phyloP scores from a whole-genome alignment of 495 filamentous ascomycete genomes.

The Annulohypoxylon maeteangense region DNA sequence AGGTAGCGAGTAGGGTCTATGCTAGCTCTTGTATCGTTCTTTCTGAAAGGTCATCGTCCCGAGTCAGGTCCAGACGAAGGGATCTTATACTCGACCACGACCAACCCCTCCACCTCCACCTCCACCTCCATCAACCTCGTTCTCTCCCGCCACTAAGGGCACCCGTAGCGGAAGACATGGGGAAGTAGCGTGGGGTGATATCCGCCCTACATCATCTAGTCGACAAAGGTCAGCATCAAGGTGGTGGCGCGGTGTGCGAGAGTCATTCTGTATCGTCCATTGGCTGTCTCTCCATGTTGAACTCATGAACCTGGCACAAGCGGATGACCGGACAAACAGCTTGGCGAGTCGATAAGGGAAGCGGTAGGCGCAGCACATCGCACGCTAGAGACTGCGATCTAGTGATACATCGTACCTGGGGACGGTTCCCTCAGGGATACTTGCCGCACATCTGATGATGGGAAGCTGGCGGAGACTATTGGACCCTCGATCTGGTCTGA shows the following conservation, averaged over 20 bases:
- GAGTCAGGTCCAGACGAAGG: conserved; percentile 21
- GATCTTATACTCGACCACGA: conserved; percentile 42
- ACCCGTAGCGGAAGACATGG: conserved; percentile 35
- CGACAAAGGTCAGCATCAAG: conserved; percentile 41
- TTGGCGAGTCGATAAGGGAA: conserved; percentile 47
- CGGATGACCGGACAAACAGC: conserved; percentile 42
- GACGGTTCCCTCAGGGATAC: conserved; percentile 46
- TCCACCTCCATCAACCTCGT: conserved; percentile 16
- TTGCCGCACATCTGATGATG: conserved; percentile 45
- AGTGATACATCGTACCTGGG: conserved; percentile 44
- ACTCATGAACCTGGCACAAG: conserved; percentile 40
- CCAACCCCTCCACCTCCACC: neutral
- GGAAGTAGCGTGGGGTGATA: conserved; percentile 44
- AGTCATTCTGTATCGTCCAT: conserved; percentile 41
- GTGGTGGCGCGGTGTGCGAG: conserved; percentile 40
- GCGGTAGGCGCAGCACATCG: conserved; percentile 41
- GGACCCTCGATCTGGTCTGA: conserved; percentile 43
- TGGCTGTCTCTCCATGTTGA: conserved; percentile 37
- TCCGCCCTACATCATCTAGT: conserved; percentile 43
- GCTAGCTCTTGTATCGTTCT: conserved; percentile 23
- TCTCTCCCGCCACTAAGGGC: conserved; percentile 30
- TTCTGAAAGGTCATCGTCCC: conserved; percentile 4
- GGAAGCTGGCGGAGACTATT: conserved; percentile 37
- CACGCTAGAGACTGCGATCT: conserved; percentile 44
- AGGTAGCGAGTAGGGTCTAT: conserved; percentile 13